Conservation (phyloP, 257 asterid genomes). For the Gardenia jasminoides region DNA sequence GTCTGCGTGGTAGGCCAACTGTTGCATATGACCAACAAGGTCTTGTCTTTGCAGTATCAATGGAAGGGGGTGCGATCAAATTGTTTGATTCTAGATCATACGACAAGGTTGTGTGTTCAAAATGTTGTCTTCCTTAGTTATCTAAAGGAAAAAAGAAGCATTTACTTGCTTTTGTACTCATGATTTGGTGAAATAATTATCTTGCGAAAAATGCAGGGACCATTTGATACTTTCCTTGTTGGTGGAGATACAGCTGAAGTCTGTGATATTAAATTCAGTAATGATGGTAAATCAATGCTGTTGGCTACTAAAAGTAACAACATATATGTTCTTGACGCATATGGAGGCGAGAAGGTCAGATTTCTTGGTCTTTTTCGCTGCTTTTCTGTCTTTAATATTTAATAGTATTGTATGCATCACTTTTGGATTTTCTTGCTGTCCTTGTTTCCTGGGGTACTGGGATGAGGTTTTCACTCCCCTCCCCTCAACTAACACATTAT, state of each 20-base stretch:
- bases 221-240: conserved; percentile 92
- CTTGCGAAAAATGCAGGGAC: conserved; percentile 56
- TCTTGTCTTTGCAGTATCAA: conserved; percentile 93
- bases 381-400: not conserved
- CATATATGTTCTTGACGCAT: conserved; percentile 88
- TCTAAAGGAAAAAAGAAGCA: not conserved
- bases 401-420: not conserved
- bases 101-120: conserved; percentile 62
- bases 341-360: conserved; percentile 87
- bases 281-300: conserved; percentile 94
- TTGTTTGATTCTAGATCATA: conserved; percentile 88
- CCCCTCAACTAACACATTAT: not conserved
- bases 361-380: conserved; percentile 12
- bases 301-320: conserved; percentile 81
- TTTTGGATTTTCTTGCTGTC: not conserved
- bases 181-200: not conserved
- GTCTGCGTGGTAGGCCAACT: conserved; percentile 87
- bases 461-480: no score
- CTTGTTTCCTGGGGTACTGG: not conserved
- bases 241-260: conserved; percentile 98
- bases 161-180: conserved; percentile 11
- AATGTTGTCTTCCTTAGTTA: not conserved
- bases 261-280: conserved; percentile 95
- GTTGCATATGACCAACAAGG: conserved; percentile 99
- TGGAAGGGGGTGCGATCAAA: conserved; percentile 98